Evolutionary conservation across 2,329 filamentous ascomycete species (phyloP), one percentile per base, ranked within the genome.

Genomic region (Dothiorella sarmentorum): DNA sequence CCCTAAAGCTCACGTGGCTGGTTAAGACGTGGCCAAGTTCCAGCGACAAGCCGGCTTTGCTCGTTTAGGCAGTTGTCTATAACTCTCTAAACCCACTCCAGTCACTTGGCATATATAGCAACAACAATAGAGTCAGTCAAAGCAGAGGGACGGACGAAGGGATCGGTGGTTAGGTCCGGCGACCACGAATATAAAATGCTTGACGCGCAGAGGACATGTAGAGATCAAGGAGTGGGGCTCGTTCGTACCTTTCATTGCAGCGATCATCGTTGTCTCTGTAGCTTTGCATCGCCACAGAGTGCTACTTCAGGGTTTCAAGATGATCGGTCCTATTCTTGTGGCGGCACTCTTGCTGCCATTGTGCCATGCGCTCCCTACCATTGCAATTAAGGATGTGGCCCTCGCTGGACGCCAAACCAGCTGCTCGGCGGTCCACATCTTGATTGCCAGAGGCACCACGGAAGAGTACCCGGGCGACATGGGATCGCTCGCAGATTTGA

Each of bases 381-480:
- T 37, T 27, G 47, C 47, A 7, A 33, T 15, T 22, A 38, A 52
- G 47, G 47, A 27, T 7, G 15, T 15, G 15, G 11, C n/a, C 33
- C 47, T 52, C 49, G 49, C 49, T 20, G 35, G 49, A 22, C 52
- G 52, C 37, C 38, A 56, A 27, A 56, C 52, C 26, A 56, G 35
- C 38, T 57, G 55, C 42, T 17, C 31, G 29, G 22, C 42, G 10
- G 33, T 57, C 10, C 55, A 49, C 42, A 47, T 49, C 42, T 10
- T 47, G 40, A 45, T 57, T 11, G 55, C 29, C 26, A 33, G 55
- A 37, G 55, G 55, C 29, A 57, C 55, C 42, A 47, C 55, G 31
- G 37, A 57, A 44, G 40, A 45, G n/a, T 57, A 47, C 42, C 55
- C 42, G 15, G 55, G 55, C n/a, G 40, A 45, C 18, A 20, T 57